Percentiles rank a stretch among this genome's conserved stretches.
Evolutionary conservation across 495 filamentous ascomycete species (phyloP).

Genomic region (Podospora comata): DNA sequence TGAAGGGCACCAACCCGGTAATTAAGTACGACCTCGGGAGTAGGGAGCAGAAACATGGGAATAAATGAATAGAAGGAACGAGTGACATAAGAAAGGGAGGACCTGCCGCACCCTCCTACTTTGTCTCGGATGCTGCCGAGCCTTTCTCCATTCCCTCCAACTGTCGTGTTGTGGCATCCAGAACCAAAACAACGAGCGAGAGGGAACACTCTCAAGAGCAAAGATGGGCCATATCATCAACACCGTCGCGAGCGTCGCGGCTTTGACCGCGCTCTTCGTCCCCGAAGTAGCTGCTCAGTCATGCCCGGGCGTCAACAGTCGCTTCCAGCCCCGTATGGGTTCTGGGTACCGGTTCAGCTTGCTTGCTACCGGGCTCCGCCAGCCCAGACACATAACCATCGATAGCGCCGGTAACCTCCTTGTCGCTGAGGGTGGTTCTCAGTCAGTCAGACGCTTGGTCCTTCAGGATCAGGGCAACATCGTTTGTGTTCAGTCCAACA

Average conservation of each 20-base stretch:
- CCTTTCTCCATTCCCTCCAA: not conserved
- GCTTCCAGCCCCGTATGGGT: conserved; percentile 41
- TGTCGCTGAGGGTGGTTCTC: conserved; percentile 49
- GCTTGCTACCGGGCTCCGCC: conserved; percentile 48
- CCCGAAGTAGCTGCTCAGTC: conserved; percentile 18
- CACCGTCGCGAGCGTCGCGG: conserved; percentile 5
- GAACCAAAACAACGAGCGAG: not conserved
- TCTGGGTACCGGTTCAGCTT: conserved; percentile 52
- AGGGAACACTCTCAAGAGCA: not conserved
- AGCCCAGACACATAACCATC: conserved; percentile 54
- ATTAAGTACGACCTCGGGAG: not conserved
- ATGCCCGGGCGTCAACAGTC: conserved; percentile 17
- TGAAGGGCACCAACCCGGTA: not conserved
- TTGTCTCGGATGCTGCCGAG: conserved; percentile 15
- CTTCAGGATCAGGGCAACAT: conserved; percentile 48
- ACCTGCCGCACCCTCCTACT: not conserved
- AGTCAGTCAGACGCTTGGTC: conserved; percentile 48
- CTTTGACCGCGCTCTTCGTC: conserved; percentile 10
- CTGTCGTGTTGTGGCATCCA: not conserved
- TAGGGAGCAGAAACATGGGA: not conserved
- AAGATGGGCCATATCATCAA: conserved; percentile 15
- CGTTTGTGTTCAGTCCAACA: conserved; percentile 41
- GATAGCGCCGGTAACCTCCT: conserved; percentile 56
- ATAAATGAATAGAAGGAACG: not conserved
- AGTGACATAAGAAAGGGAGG: conserved; percentile 8